Percentiles rank a stretch among this genome's conserved stretches.
Conservation (phyloP, 202 grass and related monocot species). For the Cymbopogon flexuosus region DNA sequence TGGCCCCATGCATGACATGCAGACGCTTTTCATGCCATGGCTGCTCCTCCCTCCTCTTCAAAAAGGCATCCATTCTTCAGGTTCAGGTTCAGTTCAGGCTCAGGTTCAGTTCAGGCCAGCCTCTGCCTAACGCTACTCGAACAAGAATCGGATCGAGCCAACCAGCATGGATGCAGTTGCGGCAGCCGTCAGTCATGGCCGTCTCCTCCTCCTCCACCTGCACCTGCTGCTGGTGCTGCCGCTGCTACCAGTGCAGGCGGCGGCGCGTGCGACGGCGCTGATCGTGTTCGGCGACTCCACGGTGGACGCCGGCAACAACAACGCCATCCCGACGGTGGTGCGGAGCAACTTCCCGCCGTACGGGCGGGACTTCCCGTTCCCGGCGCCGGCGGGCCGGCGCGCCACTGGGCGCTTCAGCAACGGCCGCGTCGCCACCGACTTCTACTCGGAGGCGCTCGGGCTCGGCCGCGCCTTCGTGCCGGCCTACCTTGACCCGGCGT, state of each 20-base stretch:
- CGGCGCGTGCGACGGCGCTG: conserved; percentile 37
- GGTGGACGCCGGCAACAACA: conserved; percentile 60
- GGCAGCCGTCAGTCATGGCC: background rate
- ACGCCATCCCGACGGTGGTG: conserved; percentile 25
- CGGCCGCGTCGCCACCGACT: conserved; percentile 54
- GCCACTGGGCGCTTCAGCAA: conserved; percentile 68
- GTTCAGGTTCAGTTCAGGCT: background rate
- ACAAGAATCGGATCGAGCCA: background rate
- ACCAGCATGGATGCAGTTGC: background rate
- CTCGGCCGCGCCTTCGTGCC: conserved; percentile 45
- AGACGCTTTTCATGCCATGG: background rate
- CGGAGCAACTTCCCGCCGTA: conserved; percentile 54
- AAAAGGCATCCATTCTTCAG: background rate
- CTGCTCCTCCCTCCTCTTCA: background rate
- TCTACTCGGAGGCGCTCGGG: conserved; percentile 46
- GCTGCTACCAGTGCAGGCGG: background rate
- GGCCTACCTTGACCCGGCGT: conserved; percentile 52
- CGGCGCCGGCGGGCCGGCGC: background rate
- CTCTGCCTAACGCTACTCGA: background rate
- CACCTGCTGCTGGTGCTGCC: background rate
- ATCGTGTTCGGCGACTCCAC: conserved; percentile 64
- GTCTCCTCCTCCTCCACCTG: fast-evolving
- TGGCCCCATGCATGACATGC: background rate
- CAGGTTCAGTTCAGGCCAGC: background rate
- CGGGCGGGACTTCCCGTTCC: conserved; percentile 48